Percentiles rank a stretch among this genome's conserved stretches.
Conservation (phyloP, 2,329 filamentous ascomycete species). For the Ceratocystis huliohia region DNA sequence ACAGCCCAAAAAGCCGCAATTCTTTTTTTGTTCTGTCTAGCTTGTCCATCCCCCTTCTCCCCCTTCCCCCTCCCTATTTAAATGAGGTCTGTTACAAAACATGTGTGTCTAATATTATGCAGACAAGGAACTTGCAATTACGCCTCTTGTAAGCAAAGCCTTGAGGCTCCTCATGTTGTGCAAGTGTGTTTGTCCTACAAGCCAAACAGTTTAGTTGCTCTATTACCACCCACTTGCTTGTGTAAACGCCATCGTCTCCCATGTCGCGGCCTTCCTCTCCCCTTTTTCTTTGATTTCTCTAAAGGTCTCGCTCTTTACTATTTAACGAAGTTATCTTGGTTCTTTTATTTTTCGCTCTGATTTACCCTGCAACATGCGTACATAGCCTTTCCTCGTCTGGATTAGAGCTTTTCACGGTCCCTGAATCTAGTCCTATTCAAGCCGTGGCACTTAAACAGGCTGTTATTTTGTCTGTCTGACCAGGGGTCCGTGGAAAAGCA, state of each 20-base stretch:
- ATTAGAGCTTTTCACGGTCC: constrained; percentile 11
- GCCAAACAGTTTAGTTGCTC: neutral
- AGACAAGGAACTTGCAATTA: neutral
- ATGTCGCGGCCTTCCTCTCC: neutral
- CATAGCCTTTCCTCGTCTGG: neutral
- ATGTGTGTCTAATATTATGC: constrained; percentile 3
- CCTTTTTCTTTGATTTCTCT: neutral
- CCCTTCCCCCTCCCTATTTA: neutral
- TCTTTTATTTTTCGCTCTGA: neutral
- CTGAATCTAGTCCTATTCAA: constrained; percentile 10
- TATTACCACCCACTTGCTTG: neutral
- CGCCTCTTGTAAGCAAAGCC: neutral
- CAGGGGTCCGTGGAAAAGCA: neutral
- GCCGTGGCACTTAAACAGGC: neutral
- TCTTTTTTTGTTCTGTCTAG: neutral
- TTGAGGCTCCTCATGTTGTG: neutral
- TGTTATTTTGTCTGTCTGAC: neutral
- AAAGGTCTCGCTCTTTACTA: neutral
- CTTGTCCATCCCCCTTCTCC: neutral
- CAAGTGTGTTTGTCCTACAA: neutral
- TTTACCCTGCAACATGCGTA: neutral
- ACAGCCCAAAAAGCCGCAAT: neutral
- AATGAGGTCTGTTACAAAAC: constrained; percentile 1
- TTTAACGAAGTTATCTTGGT: neutral
- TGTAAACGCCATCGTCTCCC: neutral